Evolutionary conservation across 306 rosid species (phyloP).

Genomic region (Rosa lucieae): DNA sequence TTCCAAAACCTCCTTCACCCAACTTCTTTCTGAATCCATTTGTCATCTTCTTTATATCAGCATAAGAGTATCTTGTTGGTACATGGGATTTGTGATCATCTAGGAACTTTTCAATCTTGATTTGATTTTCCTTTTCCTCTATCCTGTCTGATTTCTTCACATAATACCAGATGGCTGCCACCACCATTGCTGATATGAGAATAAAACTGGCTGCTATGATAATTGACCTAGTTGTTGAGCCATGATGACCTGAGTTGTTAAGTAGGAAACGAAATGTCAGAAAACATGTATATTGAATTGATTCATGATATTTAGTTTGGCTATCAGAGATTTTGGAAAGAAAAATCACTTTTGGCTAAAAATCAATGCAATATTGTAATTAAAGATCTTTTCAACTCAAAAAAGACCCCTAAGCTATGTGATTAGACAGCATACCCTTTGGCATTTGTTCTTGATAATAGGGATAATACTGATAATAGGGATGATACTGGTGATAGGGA

Average conservation of each 20-base stretch:
- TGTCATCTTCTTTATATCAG: too few species aligned
- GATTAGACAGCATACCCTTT: neutral
- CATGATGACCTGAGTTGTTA: neutral
- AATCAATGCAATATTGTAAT: neutral
- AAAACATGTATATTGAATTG: neutral
- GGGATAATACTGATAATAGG: too few species aligned
- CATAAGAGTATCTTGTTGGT: too few species aligned
- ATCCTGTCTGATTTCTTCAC: neutral
- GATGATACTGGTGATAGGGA: too few species aligned
- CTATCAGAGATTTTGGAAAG: neutral
- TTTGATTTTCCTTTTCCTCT: too few species aligned
- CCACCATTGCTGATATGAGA: neutral
- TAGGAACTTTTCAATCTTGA: too few species aligned
- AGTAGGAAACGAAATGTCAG: neutral
- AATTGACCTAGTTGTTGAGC: neutral
- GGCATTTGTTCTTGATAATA: neutral
- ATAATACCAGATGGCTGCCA: neutral
- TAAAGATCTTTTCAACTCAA: neutral
- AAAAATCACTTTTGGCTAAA: neutral
- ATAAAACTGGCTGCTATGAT: neutral
- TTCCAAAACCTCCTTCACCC: too few species aligned
- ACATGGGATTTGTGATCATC: too few species aligned
- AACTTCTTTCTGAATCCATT: too few species aligned
- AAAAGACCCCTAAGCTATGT: too few species aligned
- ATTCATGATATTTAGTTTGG: neutral